Base-by-base conservation (phyloP, 2,329 filamentous ascomycete genomes). In the Hypoxylon sp. region DNA sequence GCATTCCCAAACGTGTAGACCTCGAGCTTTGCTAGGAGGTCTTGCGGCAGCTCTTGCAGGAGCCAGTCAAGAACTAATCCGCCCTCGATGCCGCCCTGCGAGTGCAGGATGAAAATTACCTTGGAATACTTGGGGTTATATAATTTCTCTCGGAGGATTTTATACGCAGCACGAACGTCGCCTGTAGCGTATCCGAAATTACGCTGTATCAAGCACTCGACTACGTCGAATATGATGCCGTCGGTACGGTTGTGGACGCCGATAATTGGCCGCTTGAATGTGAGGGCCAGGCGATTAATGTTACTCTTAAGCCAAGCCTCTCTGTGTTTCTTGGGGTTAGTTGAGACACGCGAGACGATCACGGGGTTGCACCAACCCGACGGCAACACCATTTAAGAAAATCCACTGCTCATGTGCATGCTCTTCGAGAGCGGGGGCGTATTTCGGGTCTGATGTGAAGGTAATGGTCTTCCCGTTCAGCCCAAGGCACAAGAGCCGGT, bases 1-100 rank as follows among this genome's bases (percentile, higher is more conserved):
- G 89, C 90, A 55, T 85, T 89, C 23, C 89, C 90, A 70, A 94
- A 94, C 0, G 90, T 93, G 72, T 88, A 88, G 2, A 94, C 83
- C 72, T 94, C 90, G 0, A 92, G 79, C 66, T 91, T 89, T 2
- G 79, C 74, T 4, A 92, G 76, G 3, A 88, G 75, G 60, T 88
- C 81, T 55, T 87, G 84, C 0, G 88, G 83, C 10, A 91, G 74
- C 69, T 92, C 89, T 61, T 88, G 85, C 1, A 92, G 78, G 1
- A 94, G 79, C 88, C 89, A 91, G 74, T 95, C 90, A 5, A 93
- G 74, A 4, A 91, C 86, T 52, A 92, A 76, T 2, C 88, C 83
- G 1, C 87, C 88, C 69, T 91, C 86, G 47, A 94, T 90, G 11
- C 83, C 89, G 3, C 91, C 91, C 72, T 94, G 91, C 0, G 87